Base-by-base conservation (phyloP, 225 moss, liverwort and hornwort species). In the Straminergon stramineum region DNA sequence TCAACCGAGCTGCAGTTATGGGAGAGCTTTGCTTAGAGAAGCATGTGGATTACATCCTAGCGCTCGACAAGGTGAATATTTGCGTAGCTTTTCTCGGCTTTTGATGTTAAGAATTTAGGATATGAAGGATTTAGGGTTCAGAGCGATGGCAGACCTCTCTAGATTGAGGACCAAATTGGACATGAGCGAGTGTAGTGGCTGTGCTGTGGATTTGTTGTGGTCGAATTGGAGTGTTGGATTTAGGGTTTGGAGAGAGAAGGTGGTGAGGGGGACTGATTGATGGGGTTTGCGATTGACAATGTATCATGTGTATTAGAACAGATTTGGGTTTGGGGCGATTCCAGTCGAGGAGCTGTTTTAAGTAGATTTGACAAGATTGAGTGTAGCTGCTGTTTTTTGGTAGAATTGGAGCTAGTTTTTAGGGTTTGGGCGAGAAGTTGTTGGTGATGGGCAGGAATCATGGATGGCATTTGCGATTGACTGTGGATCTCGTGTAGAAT, bases 21-120 rank as follows among this genome's bases (percentile, higher is more conserved):
- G 83, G 65, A 79, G 91, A 90, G 58, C 91, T 96, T 17, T 92
- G 93, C 86, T 89, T 95, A 84, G 93, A 95, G 26, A 96, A 95
- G 86, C 97, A 98, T 91, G 95, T 95, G 35, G 88, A 91, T 63
- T 96, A 95, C 87, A 95, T 95, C 85, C 94, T 94, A 88, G 95
- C 97, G 35, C 88, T 96, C 71, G 97, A 97, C 79, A 95, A 96
- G 94, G 96, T 89, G 75, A 28, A 84, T 39, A 60, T 37, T 74
- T 12, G 39, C 48, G 7, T 39, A 20, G 32, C 74, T 66, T 60
- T 63, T 30, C 20, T 20, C 15, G 32, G 32, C 45, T 69, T 87
- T 35, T 43, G 24, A 32, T 65, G 39, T 43, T 27, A 39, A 39
- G 27, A n/a, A 11, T n/a, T 4, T 57, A 11, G n/a, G 27, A 16